Conservation (phyloP, 148 eudicot species). For the Suaeda aralocaspica region DNA sequence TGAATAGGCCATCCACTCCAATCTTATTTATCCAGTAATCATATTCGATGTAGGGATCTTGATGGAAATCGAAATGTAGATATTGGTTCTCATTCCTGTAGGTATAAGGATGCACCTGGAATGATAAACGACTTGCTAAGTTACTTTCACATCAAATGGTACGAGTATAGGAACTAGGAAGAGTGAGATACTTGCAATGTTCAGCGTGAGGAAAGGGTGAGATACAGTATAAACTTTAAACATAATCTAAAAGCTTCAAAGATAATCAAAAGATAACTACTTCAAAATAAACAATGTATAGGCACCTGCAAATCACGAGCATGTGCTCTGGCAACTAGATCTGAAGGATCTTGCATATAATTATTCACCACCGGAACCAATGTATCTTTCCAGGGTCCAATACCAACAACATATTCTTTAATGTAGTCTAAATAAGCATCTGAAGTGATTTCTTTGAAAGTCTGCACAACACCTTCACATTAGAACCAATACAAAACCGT, state of each 20-base stretch:
- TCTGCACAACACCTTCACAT: slow-evolving; percentile 36
- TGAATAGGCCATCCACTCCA: slow-evolving; percentile 85
- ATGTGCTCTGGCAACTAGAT: slow-evolving; percentile 94
- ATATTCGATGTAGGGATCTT: slow-evolving; percentile 78
- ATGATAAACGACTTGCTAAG: slow-evolving; percentile 9
- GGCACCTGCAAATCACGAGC: slow-evolving; percentile 72
- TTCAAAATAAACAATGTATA: slow-evolving; percentile 2
- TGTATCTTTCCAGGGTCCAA: slow-evolving; percentile 97
- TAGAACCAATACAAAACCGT: neutral
- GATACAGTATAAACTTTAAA: neutral
- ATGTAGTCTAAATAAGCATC: slow-evolving; percentile 73
- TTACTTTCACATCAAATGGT: neutral
- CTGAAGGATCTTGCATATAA: slow-evolving; percentile 71
- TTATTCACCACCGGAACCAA: slow-evolving; percentile 62
- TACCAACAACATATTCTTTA: slow-evolving; percentile 71
- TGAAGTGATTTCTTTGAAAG: slow-evolving; percentile 88
- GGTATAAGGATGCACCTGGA: slow-evolving; percentile 94
- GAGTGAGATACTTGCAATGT: neutral
- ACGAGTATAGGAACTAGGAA: neutral
- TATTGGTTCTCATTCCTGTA: slow-evolving; percentile 69
- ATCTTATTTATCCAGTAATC: slow-evolving; percentile 78
- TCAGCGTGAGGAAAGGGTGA: neutral
- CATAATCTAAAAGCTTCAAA: neutral
- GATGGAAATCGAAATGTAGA: slow-evolving; percentile 66
- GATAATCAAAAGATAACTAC: neutral